phyloP scores from a whole-genome alignment of 257 asterid genomes.

The Solanum stenotomum region DNA sequence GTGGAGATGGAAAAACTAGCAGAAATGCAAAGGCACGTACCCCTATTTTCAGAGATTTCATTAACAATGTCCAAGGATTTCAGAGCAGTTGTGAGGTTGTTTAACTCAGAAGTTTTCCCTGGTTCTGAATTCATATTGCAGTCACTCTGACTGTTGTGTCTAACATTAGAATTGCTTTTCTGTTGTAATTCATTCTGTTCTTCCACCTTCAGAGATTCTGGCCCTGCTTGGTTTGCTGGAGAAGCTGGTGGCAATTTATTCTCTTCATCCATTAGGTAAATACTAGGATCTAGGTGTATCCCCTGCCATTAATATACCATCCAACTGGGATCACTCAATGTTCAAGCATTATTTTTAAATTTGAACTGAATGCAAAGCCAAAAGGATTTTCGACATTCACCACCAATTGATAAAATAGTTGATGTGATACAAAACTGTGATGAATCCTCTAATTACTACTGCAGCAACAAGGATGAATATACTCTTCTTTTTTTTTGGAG shows the following conservation, averaged over 20 bases:
- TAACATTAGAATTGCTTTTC: constrained; percentile 17
- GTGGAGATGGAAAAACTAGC: background rate
- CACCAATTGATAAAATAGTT: background rate
- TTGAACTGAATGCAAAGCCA: background rate
- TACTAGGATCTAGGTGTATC: constrained; percentile 97
- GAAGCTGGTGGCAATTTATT: constrained; percentile 37
- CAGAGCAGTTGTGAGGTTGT: constrained; percentile 37
- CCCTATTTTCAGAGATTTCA: constrained; percentile 24
- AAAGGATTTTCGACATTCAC: background rate
- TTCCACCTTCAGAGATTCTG: constrained; percentile 27
- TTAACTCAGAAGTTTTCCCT: constrained; percentile 26
- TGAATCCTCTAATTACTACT: background rate
- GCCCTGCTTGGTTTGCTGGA: constrained; percentile 39
- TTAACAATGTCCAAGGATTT: constrained; percentile 38
- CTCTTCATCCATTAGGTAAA: constrained; percentile 90
- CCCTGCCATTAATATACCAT: constrained; percentile 50
- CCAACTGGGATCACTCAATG: background rate
- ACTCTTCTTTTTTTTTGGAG: background rate
- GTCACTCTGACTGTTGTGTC: constrained; percentile 17
- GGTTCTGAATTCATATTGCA: constrained; percentile 15
- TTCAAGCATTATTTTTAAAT: background rate
- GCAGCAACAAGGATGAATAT: background rate
- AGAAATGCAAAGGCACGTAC: constrained; percentile 14
- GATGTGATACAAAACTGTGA: background rate
- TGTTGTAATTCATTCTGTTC: constrained; percentile 26